Percentiles rank a stretch among this genome's conserved stretches.
Conservation (phyloP, 2,329 filamentous ascomycete genomes). For the Fusarium pseudoanthophilum region DNA sequence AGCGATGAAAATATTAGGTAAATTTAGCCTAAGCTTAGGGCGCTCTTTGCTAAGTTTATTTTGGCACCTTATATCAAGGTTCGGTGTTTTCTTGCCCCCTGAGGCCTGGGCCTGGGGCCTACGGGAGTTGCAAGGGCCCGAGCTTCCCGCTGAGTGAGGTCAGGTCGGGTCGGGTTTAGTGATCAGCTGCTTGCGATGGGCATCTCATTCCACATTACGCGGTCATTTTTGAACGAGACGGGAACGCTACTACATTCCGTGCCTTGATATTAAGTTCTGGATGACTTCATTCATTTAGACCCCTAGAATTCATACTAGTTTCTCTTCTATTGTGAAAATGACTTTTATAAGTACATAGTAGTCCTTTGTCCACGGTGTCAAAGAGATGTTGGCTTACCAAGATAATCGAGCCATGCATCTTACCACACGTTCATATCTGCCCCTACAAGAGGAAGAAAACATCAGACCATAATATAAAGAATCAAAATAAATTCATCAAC, state of each 20-base stretch:
- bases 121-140: neutral
- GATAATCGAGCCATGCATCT: neutral
- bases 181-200: slow-evolving; percentile 18
- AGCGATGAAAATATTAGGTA: too few species aligned
- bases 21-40: too few species aligned
- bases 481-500: neutral
- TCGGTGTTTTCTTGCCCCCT: too few species aligned
- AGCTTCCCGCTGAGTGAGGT: neutral
- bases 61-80: too few species aligned
- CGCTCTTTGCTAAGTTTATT: too few species aligned
- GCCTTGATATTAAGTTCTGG: neutral
- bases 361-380: neutral
- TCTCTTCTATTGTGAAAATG: neutral
- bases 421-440: neutral
- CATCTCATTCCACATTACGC: slow-evolving; percentile 24
- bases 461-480: neutral
- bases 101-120: neutral
- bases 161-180: neutral
- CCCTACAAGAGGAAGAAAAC: neutral
- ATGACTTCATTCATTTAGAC: slow-evolving; percentile 6
- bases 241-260: slow-evolving; percentile 13
- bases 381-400: neutral
- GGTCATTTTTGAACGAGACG: slow-evolving; percentile 5
- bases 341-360: neutral
- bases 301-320: too few species aligned